Base-by-base conservation (phyloP, 805 yeast species). In the Candida cerambycidarum region DNA sequence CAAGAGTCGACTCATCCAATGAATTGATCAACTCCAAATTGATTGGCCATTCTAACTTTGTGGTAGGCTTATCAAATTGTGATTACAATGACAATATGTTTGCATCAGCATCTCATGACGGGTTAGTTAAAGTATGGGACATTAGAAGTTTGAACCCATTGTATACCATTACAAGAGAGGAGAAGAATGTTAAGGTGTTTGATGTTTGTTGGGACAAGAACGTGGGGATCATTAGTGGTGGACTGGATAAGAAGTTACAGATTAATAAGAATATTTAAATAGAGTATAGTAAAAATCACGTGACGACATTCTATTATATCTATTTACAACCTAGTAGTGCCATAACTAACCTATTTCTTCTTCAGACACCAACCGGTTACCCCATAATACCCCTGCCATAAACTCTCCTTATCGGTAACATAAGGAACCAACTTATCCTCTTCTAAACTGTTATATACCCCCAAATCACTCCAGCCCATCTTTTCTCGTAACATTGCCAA, bases 71-170 rank as follows among this genome's bases (percentile, higher is more conserved):
- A 51, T 79, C 83, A 21, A 78, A 85, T 4, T 76, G 83, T 45
- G 95, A 97, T 6, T 78, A 77, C 42, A 86, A 82, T 58, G 87
- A 83, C 38, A 83, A 86, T 65, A 80, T 88, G 82, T 76, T 93
- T 54, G 80, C 87, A 15, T 87, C 96, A 4, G 96, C 85, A 13
- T 88, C 97, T n/a, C 97, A 90, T 61, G 99, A 93, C 63, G 97
- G 98, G 18, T 87, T 96, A 0, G 92, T 85, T 33, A 83, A 89
- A 57, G 85, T 93, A 15, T 93, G 99, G 99, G 99, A 92, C 63
- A 78, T 92, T 8, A 81, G 99, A 58, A 85, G 97, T 4, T 85
- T 82, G 50, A 78, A 82, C 55, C 76, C 93, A 10, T 70, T 93
- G 69, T 89, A 85, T 62, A 86, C 95, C 5, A 80, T 93, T 38